Percentiles rank a stretch among this genome's conserved stretches.
phyloP scores from a whole-genome alignment of 345 rosid genomes.

The Rhodamnia argentea region DNA sequence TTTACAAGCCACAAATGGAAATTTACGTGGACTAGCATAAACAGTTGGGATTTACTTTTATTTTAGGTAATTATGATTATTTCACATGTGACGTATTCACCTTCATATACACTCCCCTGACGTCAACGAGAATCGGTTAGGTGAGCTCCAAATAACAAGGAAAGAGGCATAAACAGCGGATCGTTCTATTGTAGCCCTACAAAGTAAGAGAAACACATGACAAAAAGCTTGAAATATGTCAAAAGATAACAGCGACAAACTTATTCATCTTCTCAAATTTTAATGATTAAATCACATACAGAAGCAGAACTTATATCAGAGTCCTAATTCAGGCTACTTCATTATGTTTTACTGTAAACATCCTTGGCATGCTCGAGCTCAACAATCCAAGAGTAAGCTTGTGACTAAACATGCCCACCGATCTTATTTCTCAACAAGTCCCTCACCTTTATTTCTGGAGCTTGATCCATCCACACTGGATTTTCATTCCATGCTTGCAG shows the following conservation, averaged over 20 bases:
- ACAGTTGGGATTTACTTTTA: neutral
- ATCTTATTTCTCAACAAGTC: neutral
- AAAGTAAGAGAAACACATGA: neutral
- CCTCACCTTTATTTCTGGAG: slow-evolving; percentile 52
- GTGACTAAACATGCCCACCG: neutral
- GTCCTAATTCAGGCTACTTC: neutral
- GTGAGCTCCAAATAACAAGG: neutral
- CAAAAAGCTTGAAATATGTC: neutral
- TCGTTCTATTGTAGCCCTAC: neutral
- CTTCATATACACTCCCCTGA: neutral
- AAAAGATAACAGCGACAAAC: neutral
- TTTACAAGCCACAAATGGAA: neutral
- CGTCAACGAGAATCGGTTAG: neutral
- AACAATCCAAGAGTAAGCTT: neutral
- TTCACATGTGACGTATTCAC: neutral
- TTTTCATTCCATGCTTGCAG: slow-evolving; percentile 70
- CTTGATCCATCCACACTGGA: slow-evolving; percentile 53
- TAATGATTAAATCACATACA: neutral
- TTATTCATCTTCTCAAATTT: neutral
- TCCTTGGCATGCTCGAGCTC: neutral
- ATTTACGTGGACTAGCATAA: neutral
- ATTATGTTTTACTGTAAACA: neutral
- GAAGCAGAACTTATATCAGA: neutral
- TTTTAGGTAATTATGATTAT: neutral
- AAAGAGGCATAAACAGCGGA: neutral